A percentile compares a stretch with the other conserved stretches of the same genome.
Evolutionary conservation across 2,329 filamentous ascomycete genomes (phyloP).

Genomic region (Coniochaeta ligniaria): DNA sequence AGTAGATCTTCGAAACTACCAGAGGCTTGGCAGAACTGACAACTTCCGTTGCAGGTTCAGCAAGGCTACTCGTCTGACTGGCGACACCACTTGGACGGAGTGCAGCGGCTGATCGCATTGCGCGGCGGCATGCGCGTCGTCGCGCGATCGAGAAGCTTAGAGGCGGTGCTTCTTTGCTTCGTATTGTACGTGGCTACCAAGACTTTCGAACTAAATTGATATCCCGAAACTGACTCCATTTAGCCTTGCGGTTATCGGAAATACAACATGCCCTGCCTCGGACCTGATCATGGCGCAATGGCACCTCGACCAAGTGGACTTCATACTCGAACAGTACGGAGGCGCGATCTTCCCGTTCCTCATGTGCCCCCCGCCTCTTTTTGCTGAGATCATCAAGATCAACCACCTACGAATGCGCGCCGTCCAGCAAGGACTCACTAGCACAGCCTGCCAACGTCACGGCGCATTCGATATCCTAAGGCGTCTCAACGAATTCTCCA

Average conservation of each 20-base stretch:
- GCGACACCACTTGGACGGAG: slow-evolving; percentile 26
- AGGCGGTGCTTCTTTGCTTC: slow-evolving; percentile 14
- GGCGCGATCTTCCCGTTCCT: slow-evolving; percentile 18
- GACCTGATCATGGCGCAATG: slow-evolving; percentile 17
- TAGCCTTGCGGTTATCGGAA: slow-evolving; percentile 22
- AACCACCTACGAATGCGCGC: slow-evolving; percentile 24
- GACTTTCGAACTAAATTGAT: neutral
- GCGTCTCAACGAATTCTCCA: slow-evolving; percentile 20
- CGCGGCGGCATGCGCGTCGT: slow-evolving; percentile 22
- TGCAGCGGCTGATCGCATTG: slow-evolving; percentile 21
- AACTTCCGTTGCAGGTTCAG: slow-evolving; percentile 13
- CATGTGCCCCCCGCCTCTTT: slow-evolving; percentile 22
- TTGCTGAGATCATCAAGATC: slow-evolving; percentile 24
- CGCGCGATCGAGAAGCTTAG: slow-evolving; percentile 10
- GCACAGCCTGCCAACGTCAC: neutral
- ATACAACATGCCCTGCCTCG: slow-evolving; percentile 27
- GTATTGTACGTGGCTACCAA: slow-evolving; percentile 13
- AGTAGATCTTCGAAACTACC: neutral
- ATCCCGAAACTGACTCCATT: slow-evolving; percentile 6
- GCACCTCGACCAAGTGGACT: slow-evolving; percentile 18
- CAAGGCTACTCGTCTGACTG: slow-evolving; percentile 22
- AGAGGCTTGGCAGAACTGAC: neutral
- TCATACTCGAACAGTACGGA: slow-evolving; percentile 14
- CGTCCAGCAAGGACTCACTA: slow-evolving; percentile 1
- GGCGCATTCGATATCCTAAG: slow-evolving; percentile 15